Evolutionary conservation across 2,329 filamentous ascomycete species (phyloP).

Genomic region (Didymella exigua): DNA sequence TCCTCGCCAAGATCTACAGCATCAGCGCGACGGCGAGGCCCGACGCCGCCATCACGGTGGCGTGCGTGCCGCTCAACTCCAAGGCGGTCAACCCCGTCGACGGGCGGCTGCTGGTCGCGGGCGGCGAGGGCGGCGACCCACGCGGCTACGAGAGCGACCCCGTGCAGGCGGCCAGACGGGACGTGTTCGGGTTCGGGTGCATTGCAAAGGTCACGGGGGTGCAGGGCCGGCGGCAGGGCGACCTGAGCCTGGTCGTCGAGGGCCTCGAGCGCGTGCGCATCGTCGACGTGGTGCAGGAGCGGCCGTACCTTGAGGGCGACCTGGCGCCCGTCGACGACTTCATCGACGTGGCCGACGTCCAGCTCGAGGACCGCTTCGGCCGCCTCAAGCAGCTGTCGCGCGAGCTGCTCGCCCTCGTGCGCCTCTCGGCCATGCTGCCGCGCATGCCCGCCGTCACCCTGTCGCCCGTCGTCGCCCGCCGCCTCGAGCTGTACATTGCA

Average conservation of each 20-base stretch:
- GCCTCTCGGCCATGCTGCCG: constrained; percentile 83
- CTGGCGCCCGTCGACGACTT: constrained; percentile 74
- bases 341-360: constrained; percentile 50
- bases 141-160: constrained; percentile 57
- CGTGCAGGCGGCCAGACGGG: constrained; percentile 54
- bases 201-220: constrained; percentile 61
- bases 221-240: constrained; percentile 54
- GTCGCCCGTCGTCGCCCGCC: constrained; percentile 82
- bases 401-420: constrained; percentile 82
- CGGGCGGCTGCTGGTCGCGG: constrained; percentile 76
- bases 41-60: constrained; percentile 75
- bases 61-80: constrained; percentile 84
- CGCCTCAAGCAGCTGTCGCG: constrained; percentile 83
- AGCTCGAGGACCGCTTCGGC: constrained; percentile 73
- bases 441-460: constrained; percentile 69
- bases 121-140: constrained; percentile 56
- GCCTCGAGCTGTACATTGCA: constrained; percentile 85
- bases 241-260: constrained; percentile 86
- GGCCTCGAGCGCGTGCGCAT: constrained; percentile 78
- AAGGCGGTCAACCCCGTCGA: constrained; percentile 70
- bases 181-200: constrained; percentile 83
- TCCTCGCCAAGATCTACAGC: constrained; percentile 84
- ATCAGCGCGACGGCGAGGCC: constrained; percentile 69
- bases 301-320: constrained; percentile 85
- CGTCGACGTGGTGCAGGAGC: constrained; percentile 74